These are phyloP conservation scores for Arxiozyma heterogenica DNA, from an alignment of 1,139 yeast genomes.

Conservation along the genomic window DNA sequence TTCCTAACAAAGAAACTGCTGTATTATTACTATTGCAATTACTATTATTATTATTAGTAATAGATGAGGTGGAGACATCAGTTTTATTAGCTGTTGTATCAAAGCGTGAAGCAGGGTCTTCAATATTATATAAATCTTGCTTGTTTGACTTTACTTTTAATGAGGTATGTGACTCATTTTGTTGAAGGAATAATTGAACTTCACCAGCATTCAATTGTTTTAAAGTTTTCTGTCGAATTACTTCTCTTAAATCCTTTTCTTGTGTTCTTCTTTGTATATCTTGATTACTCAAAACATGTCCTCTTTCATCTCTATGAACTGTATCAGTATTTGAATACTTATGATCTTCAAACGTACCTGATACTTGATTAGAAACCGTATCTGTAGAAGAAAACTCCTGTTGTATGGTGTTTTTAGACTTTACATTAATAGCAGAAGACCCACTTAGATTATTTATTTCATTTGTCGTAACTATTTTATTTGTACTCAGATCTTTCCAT, in stretches of 20 bases:
- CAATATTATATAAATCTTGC: conserved; percentile 11
- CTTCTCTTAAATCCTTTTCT: conserved; percentile 28
- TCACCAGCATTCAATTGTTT: conserved; percentile 38
- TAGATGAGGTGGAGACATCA: neutral
- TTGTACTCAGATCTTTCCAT: conserved; percentile 4
- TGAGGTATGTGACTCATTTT: conserved; percentile 1
- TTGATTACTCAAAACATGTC: conserved; percentile 40
- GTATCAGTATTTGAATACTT: conserved; percentile 31
- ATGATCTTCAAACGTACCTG: conserved; percentile 14
- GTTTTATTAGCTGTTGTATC: neutral
- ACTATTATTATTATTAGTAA: conserved; percentile 7
- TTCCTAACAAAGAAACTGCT: conserved; percentile 32
- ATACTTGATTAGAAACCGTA: neutral
- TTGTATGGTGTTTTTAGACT: neutral
- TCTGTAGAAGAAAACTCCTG: neutral
- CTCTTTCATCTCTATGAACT: conserved; percentile 52
- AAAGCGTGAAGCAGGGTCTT: conserved; percentile 62
- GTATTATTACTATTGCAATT: neutral
- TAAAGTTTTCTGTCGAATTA: conserved; percentile 27
- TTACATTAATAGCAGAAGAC: neutral
- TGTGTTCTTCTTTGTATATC: conserved; percentile 23
- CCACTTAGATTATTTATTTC: neutral
- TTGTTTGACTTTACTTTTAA: neutral
- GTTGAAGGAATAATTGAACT: conserved; percentile 30
- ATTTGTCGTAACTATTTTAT: neutral